Base-by-base conservation (phyloP, 1,284 basidiomycete species). In the Ceratobasidium sp. region DNA sequence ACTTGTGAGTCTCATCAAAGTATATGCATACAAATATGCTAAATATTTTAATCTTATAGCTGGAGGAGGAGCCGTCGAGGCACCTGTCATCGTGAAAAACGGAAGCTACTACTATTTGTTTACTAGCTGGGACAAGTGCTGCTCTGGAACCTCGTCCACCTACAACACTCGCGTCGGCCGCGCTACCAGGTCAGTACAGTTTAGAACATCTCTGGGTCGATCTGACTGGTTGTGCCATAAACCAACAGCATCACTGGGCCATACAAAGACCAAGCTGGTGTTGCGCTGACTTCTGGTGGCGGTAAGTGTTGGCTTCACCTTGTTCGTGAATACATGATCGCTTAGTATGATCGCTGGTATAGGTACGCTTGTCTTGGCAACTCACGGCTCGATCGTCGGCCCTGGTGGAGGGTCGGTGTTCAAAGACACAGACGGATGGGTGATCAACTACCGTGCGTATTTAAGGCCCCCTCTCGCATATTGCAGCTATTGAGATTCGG, bases 131-230 rank as follows among this genome's bases (percentile, higher is more conserved):
- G 89, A 89, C 77, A 82, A 81, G 0, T 89, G 88, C 80, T 89
- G 89, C 80, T 48, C 79, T 31, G 88, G 88, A 3, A 85, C 84
- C 15, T 82, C 80, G 15, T 87, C 87, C 80, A 89, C 88, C 0
- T 89, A 89, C 78, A 89, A 89, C 77, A 89, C 89, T 73, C 85
- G 88, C 15, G 88, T 89, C 41, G 86, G 86, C 14, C 84, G 88
- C 33, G 85, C 87, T 4, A 80, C 82, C 15, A 84, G 79, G 86
- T 87, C 76, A 36, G 79, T 77, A 7, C 8, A 19, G 36, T 9
- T 11, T 14, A 8, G 53, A 8, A 8, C 14, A 24, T 41, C 54
- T 22, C 47, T 45, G 22, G 22, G 36, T 27, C 73, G n/a, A 5
- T 19, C 41, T 36, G 11, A 41, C 44, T 62, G 29, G 50, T 27